phyloP scores from a whole-genome alignment of 2,329 filamentous ascomycete species.

The Exophiala alcalophila region DNA sequence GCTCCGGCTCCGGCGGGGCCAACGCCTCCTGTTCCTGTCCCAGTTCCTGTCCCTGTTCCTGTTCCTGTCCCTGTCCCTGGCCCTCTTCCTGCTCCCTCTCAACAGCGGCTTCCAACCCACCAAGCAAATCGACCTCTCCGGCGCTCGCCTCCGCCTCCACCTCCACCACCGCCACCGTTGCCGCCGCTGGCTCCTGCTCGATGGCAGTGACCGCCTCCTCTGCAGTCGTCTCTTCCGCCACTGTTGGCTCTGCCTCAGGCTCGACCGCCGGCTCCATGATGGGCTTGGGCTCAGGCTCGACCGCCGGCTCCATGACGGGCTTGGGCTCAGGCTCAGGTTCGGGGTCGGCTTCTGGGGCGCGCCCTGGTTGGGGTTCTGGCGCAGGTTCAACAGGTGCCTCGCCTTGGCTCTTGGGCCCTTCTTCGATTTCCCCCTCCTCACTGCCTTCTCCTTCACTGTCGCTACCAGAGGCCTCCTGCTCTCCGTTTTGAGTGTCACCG shows the following conservation, averaged over 20 bases:
- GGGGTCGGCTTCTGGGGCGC: not conserved
- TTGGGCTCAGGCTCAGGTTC: slow-evolving; percentile 4
- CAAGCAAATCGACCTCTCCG: slow-evolving; percentile 19
- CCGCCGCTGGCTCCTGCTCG: too few species aligned
- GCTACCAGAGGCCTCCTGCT: slow-evolving; percentile 17
- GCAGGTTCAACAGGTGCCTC: too few species aligned
- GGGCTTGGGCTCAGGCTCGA: too few species aligned
- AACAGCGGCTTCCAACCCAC: slow-evolving; percentile 19
- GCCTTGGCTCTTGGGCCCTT: slow-evolving; percentile 8
- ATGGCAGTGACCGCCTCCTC: slow-evolving; percentile 1
- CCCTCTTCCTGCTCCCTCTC: slow-evolving; percentile 14
- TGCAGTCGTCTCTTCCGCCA: slow-evolving; percentile 1
- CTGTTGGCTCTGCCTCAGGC: slow-evolving; percentile 1
- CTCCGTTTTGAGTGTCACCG: slow-evolving; percentile 10
- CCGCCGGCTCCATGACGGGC: not conserved
- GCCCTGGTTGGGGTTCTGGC: slow-evolving; percentile 1
- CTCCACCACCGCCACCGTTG: not conserved
- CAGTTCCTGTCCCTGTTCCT: too few species aligned
- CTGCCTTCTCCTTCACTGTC: slow-evolving; percentile 30
- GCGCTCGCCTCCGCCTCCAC: not conserved
- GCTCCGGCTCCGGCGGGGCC: too few species aligned
- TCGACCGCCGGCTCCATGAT: not conserved
- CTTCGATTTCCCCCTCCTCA: slow-evolving; percentile 31
- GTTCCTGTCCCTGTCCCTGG: too few species aligned
- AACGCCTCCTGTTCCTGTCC: too few species aligned